phyloP scores from a whole-genome alignment of 805 yeast genomes.

The Tanozyma kutaoensis region DNA sequence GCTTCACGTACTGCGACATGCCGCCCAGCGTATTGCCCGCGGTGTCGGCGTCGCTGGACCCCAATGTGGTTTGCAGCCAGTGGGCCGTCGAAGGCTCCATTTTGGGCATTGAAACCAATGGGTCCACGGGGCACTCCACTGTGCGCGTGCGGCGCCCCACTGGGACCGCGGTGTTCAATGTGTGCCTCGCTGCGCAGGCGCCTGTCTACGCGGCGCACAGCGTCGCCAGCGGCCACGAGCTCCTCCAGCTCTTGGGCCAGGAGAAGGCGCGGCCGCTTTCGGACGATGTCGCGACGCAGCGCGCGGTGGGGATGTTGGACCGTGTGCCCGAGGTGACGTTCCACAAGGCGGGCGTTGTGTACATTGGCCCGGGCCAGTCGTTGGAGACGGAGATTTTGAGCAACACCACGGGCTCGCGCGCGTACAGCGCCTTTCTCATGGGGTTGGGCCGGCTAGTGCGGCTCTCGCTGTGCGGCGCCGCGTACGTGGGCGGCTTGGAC shows the following conservation, averaged over 20 bases:
- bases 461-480: slow-evolving; percentile 33
- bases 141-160: slow-evolving; percentile 54
- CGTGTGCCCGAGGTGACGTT: slow-evolving; percentile 66
- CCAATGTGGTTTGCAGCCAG: slow-evolving; percentile 8
- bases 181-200: slow-evolving; percentile 30
- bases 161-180: slow-evolving; percentile 36
- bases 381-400: slow-evolving; percentile 51
- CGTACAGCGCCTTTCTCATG: slow-evolving; percentile 45
- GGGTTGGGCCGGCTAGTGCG: slow-evolving; percentile 48
- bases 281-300: slow-evolving; percentile 29
- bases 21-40: slow-evolving; percentile 38
- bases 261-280: too few relatives aligned
- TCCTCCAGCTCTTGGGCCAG: too few relatives aligned
- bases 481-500: slow-evolving; percentile 70
- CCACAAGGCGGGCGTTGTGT: slow-evolving; percentile 68
- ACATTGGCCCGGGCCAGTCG: slow-evolving; percentile 56
- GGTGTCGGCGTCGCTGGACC: not conserved
- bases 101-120: slow-evolving; percentile 41
- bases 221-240: too few relatives aligned
- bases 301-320: slow-evolving; percentile 51
- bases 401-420: slow-evolving; percentile 50
- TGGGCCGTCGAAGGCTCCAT: slow-evolving; percentile 57
- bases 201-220: too few relatives aligned
- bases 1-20: slow-evolving; percentile 54
- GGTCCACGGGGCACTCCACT: slow-evolving; percentile 35